Conservation (phyloP, 768 basidiomycete species). For the Russula compacta region DNA sequence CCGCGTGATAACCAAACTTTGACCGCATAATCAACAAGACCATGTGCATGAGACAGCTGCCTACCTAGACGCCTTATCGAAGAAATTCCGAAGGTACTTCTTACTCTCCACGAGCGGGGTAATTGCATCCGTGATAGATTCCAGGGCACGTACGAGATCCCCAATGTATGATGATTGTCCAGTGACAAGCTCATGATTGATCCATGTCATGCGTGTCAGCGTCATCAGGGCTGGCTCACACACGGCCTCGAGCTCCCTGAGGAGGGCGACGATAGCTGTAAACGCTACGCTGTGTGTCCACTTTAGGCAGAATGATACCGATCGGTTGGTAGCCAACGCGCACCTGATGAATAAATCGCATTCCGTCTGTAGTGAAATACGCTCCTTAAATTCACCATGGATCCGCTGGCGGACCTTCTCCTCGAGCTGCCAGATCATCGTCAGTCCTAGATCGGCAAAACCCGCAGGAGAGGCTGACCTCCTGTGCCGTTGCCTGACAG, state of each 20-base stretch:
- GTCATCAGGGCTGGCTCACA: conserved; percentile 72
- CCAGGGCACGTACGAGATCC: conserved; percentile 66
- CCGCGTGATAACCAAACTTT: conserved; percentile 70
- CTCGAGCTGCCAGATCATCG: conserved; percentile 56
- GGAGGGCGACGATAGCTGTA: conserved; percentile 64
- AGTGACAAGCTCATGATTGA: conserved; percentile 69
- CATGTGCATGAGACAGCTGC: conserved; percentile 12
- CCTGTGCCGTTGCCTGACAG: conserved; percentile 83
- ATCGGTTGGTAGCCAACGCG: conserved; percentile 17
- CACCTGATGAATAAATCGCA: conserved; percentile 86
- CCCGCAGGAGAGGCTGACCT: conserved; percentile 38
- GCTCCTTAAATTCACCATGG: conserved; percentile 63
- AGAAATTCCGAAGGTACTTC: conserved; percentile 86
- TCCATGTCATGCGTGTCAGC: conserved; percentile 76
- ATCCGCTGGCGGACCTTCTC: conserved; percentile 84
- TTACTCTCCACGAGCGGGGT: conserved; percentile 85
- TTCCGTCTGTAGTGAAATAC: conserved; percentile 75
- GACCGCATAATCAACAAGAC: neutral
- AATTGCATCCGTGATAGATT: conserved; percentile 67
- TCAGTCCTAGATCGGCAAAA: neutral
- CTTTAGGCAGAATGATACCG: neutral
- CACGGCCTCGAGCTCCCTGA: conserved; percentile 79
- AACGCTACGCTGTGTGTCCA: conserved; percentile 60
- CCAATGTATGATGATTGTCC: conserved; percentile 75
- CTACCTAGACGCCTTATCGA: conserved; percentile 90